Percentiles rank a stretch among this genome's conserved stretches.
phyloP scores from a whole-genome alignment of 2,329 filamentous ascomycete genomes.

The Paecilomyces dactylethromorphus region DNA sequence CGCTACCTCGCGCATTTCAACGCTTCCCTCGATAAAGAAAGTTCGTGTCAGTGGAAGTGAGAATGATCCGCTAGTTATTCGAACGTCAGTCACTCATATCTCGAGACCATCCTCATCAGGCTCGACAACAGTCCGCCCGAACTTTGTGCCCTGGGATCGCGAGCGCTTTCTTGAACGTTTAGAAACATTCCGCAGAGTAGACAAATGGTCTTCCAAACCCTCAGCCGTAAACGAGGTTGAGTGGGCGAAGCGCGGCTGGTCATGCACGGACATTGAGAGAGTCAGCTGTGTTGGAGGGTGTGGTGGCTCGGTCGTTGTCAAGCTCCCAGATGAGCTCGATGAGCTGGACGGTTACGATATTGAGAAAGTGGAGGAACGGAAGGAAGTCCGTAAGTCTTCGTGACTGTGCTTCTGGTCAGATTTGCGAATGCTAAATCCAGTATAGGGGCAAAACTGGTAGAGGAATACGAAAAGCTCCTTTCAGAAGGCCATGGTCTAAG shows the following conservation, averaged over 20 bases:
- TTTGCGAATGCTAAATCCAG: conserved; percentile 11
- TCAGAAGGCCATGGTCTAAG: conserved; percentile 68
- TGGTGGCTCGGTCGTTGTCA: conserved; percentile 75
- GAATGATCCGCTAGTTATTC: conserved; percentile 6
- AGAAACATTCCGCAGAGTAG: conserved; percentile 83
- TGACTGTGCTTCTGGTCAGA: background rate
- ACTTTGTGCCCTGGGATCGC: conserved; percentile 82
- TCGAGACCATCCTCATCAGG: conserved; percentile 21
- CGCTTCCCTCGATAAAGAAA: conserved; percentile 25
- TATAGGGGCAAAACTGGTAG: conserved; percentile 59
- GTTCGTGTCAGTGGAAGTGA: conserved; percentile 21
- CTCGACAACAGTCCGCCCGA: conserved; percentile 43
- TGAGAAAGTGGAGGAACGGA: conserved; percentile 35
- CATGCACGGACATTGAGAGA: conserved; percentile 73
- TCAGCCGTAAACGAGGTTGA: conserved; percentile 78
- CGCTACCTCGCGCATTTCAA: conserved; percentile 10
- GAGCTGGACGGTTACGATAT: conserved; percentile 40
- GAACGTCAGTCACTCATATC: conserved; percentile 11
- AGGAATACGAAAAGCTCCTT: conserved; percentile 69
- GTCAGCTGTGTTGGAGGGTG: conserved; percentile 78
- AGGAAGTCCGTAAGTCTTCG: conserved; percentile 34
- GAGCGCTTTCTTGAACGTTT: conserved; percentile 73
- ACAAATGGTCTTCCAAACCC: conserved; percentile 90
- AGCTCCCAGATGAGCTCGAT: conserved; percentile 62
- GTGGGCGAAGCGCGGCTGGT: conserved; percentile 93